Conservation (phyloP, 331 rosid species). For the Rosa hybrid region DNA sequence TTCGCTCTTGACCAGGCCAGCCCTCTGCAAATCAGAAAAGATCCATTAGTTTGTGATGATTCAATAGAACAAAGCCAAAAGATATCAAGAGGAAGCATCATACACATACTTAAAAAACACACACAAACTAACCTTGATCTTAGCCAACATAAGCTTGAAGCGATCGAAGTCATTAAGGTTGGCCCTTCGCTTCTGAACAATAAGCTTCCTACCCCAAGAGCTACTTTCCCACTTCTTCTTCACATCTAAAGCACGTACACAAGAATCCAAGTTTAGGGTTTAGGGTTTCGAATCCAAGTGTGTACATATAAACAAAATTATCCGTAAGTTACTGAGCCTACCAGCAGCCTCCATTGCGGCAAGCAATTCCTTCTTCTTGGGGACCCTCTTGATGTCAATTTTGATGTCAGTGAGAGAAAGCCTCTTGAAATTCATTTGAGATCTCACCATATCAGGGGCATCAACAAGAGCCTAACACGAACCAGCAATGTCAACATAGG, state of each 20-base stretch:
- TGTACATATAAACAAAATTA: too few relatives aligned
- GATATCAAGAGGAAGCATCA: neutral
- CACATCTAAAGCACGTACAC: too few relatives aligned
- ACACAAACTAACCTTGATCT: conserved; percentile 43
- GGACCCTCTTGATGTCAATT: conserved; percentile 83
- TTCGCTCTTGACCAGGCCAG: conserved; percentile 64
- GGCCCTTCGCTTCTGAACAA: conserved; percentile 53
- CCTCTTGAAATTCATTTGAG: conserved; percentile 82
- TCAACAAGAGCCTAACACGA: conserved; percentile 78
- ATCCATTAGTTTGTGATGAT: neutral
- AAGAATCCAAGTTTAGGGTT: too few relatives aligned
- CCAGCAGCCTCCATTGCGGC: conserved; percentile 92
- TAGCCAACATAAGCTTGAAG: conserved; percentile 63
- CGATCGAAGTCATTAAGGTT: conserved; percentile 55
- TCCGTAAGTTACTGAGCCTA: conserved; percentile 18
- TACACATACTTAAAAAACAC: too few relatives aligned
- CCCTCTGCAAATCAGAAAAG: conserved; percentile 49
- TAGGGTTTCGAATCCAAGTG: too few relatives aligned
- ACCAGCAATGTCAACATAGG: too few relatives aligned
- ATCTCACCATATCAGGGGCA: conserved; percentile 83
- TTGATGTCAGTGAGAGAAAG: conserved; percentile 86
- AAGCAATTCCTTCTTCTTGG: conserved; percentile 84
- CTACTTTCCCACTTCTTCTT: too few relatives aligned
- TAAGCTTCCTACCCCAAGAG: too few relatives aligned
- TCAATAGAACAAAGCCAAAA: neutral